These are phyloP conservation scores for Tulasnella sp. DNA, from an alignment of 768 basidiomycete species.

Conservation along the genomic window DNA sequence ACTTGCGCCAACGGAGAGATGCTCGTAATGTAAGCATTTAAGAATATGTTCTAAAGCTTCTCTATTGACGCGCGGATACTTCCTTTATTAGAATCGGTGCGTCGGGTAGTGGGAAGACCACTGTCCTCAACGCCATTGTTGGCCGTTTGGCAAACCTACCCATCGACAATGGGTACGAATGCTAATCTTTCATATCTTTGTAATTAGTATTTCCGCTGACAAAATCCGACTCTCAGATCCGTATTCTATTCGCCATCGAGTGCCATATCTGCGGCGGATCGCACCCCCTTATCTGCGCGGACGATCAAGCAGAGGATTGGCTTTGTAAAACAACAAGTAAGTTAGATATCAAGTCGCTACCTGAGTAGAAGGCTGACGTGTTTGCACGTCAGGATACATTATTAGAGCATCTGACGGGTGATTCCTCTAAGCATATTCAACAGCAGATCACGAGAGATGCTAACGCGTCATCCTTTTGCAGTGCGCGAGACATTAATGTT, in stretches of 20 bases:
- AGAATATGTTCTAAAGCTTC: too few species aligned
- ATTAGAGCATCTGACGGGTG: slow-evolving; percentile 31
- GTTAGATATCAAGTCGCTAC: background rate
- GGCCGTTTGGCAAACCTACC: slow-evolving; percentile 26
- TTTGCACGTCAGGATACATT: slow-evolving; percentile 26
- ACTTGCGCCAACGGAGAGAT: slow-evolving; percentile 29
- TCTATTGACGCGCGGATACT: too few species aligned
- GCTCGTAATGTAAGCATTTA: slow-evolving; percentile 29
- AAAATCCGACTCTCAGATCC: slow-evolving; percentile 17
- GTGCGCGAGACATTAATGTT: slow-evolving; percentile 33
- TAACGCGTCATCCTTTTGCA: background rate
- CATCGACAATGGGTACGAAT: slow-evolving; percentile 23
- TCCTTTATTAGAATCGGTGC: slow-evolving; percentile 22
- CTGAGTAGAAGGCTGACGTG: slow-evolving; percentile 9
- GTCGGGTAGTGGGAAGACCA: slow-evolving; percentile 29
- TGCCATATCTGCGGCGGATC: slow-evolving; percentile 3
- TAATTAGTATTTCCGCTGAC: background rate
- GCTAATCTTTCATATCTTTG: background rate
- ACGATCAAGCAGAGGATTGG: slow-evolving; percentile 28
- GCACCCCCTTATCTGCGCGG: slow-evolving; percentile 18
- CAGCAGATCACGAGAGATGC: too few species aligned
- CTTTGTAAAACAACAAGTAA: slow-evolving; percentile 29
- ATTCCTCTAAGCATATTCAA: background rate
- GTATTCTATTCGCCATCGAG: slow-evolving; percentile 3
- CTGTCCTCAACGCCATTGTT: slow-evolving; percentile 29